Base-by-base conservation (phyloP, 1,284 basidiomycete species). In the Trichosporon sp. region DNA sequence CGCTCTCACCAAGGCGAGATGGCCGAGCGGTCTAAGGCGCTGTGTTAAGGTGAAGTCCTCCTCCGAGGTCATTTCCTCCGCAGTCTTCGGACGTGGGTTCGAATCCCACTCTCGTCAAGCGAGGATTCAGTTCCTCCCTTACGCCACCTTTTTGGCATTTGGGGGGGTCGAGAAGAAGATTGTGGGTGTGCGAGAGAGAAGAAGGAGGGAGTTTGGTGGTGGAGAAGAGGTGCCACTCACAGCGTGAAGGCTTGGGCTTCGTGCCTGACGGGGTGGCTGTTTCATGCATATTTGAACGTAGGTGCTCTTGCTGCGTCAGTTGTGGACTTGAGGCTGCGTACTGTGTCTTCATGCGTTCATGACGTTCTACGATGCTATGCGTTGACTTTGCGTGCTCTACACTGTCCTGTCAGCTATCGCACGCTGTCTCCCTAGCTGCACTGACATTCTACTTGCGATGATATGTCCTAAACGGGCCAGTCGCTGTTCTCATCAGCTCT, bases 21-120 rank as follows among this genome's bases (percentile, higher is more conserved):
- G 61, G 61, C 57, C 56, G 56, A 63, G 63, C 58, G 59, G 59
- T 62, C 61, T 60, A 66, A 66, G 65, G 61, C 61, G 65, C 61
- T 62, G 60, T 64, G 62, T 64, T 67, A 62, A 64, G 59, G 59
- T 58, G 16, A 37, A 14, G 16, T 6, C 36, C 8, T 19, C 6
- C 4, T n/a, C 16, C 7, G 19, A 19, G 4, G 13, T 5, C 7
- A 19, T 4, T 19, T 7, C 9, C 36, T 37, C 36, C 36, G 36
- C 36, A 37, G 36, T 37, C 36, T 37, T 37, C 36, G 36, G 36
- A 37, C 36, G 36, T 37, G 36, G 36, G 36, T 37, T 37, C 36
- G 36, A 37, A 37, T 37, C 36, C 36, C 36, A 37, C 36, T 37
- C 36, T 37, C 36, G 36, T 37, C 36, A 37, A 37, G 36, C 36